Evolutionary conservation across 1,284 basidiomycete species (phyloP).

Genomic region (Sutorius eximius): DNA sequence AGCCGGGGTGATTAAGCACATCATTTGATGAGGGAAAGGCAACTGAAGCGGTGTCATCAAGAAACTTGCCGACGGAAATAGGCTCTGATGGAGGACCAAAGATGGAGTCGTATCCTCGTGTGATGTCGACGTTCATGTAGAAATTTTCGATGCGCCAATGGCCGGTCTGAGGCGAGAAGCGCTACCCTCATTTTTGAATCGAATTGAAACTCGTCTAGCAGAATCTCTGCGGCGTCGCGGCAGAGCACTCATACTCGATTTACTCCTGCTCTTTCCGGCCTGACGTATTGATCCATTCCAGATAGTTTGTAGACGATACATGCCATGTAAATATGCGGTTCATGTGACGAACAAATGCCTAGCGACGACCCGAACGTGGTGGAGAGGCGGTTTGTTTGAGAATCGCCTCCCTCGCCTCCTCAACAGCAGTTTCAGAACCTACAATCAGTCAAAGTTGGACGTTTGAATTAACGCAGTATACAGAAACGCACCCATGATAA

Average conservation of each 20-base stretch:
- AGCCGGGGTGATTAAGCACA: slow-evolving; percentile 18
- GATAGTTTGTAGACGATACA: slow-evolving; percentile 31
- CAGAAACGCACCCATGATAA: slow-evolving; percentile 69
- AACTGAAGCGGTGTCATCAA: slow-evolving; percentile 30
- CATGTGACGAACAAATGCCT: slow-evolving; percentile 14
- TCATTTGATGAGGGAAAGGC: slow-evolving; percentile 10
- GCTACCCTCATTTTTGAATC: neutral
- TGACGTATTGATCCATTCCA: slow-evolving; percentile 23
- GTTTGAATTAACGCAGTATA: neutral
- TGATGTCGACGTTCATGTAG: slow-evolving; percentile 27
- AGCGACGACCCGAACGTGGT: slow-evolving; percentile 49
- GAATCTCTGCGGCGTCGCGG: neutral
- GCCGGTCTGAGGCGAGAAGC: neutral
- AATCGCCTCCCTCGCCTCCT: slow-evolving; percentile 80
- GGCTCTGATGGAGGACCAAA: slow-evolving; percentile 59
- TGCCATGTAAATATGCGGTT: slow-evolving; percentile 27
- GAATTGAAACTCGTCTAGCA: neutral
- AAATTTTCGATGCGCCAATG: neutral
- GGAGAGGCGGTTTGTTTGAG: slow-evolving; percentile 57
- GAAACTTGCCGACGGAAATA: slow-evolving; percentile 46
- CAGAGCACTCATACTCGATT: neutral
- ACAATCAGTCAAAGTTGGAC: slow-evolving; percentile 9
- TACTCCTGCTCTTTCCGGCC: neutral
- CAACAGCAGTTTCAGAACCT: slow-evolving; percentile 71
- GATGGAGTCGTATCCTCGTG: slow-evolving; percentile 30